phyloP scores from a whole-genome alignment of 805 yeast genomes.

The Kazachstania taianensis region DNA sequence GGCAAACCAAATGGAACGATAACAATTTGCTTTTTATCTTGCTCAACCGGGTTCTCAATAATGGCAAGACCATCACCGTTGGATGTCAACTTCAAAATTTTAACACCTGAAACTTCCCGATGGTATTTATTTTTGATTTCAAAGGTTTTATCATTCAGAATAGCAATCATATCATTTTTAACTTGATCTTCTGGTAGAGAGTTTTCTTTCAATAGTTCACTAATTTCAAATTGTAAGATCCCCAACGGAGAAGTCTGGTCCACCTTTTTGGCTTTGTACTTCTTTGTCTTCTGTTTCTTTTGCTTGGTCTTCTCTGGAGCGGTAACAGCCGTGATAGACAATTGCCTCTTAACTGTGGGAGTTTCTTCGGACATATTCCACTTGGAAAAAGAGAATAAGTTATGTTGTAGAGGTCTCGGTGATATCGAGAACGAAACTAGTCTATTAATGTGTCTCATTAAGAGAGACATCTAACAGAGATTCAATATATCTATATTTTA shows the following conservation, averaged over 20 bases:
- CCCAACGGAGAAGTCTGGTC: constrained; percentile 80
- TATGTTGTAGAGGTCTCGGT: too few relatives aligned
- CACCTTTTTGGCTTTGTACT: constrained; percentile 49
- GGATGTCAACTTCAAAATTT: constrained; percentile 50
- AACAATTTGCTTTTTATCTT: constrained; percentile 44
- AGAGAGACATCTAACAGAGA: too few relatives aligned
- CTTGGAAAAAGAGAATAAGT: too few relatives aligned
- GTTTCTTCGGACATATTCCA: constrained; percentile 3
- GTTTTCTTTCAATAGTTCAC: constrained; percentile 39
- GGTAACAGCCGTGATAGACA: constrained; percentile 2
- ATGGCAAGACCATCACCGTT: constrained; percentile 84
- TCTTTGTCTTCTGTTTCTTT: constrained; percentile 35
- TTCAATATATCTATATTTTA: too few relatives aligned
- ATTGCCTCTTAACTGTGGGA: too few relatives aligned
- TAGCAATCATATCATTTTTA: constrained; percentile 52
- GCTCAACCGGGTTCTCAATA: constrained; percentile 47
- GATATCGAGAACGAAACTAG: too few relatives aligned
- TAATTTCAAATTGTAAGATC: constrained; percentile 63
- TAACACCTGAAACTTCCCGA: constrained; percentile 47
- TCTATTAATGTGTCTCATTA: too few relatives aligned
- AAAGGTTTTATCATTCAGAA: constrained; percentile 45
- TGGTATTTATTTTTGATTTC: constrained; percentile 41
- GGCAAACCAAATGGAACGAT: constrained; percentile 82
- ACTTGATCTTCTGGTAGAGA: constrained; percentile 37
- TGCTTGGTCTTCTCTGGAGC: constrained; percentile 7